Evolutionary conservation across 2,329 filamentous ascomycete genomes (phyloP).

Genomic region (Xylaria sp.): DNA sequence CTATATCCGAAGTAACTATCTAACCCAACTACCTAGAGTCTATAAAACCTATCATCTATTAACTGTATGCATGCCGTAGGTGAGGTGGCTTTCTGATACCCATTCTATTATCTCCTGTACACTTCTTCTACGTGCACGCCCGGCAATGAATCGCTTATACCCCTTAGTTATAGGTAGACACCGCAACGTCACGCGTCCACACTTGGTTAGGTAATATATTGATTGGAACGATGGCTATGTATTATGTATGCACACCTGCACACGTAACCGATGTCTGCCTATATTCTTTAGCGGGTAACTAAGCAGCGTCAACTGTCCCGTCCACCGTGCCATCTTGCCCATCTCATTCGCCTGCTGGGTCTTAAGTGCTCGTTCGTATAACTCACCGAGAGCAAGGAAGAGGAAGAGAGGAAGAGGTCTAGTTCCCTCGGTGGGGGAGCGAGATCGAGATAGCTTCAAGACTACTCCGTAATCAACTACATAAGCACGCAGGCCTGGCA

Average conservation of each 20-base stretch:
- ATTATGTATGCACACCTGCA: conserved; percentile 3
- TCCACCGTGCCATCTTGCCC: conserved; percentile 1
- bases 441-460: conserved; percentile 18
- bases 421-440: neutral
- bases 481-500: conserved; percentile 2
- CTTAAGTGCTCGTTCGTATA: conserved; percentile 6
- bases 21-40: neutral
- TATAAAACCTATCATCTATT: conserved; percentile 14
- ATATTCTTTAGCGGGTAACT: too few relatives aligned
- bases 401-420: conserved; percentile 8
- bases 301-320: neutral
- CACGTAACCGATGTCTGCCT: conserved; percentile 17
- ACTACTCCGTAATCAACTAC: neutral
- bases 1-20: too few relatives aligned
- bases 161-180: conserved; percentile 20
- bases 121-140: conserved; percentile 16
- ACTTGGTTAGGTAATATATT: conserved; percentile 5
- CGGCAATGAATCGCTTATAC: neutral
- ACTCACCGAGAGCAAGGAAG: conserved; percentile 7
- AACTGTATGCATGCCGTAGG: neutral
- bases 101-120: neutral
- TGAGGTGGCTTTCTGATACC: conserved; percentile 8
- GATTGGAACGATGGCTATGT: neutral
- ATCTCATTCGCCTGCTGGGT: conserved; percentile 20
- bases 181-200: conserved; percentile 15